A percentile compares a stretch with the other conserved stretches of the same genome.
These are phyloP conservation scores for Cardamine resedifolia DNA, from an alignment of 345 rosid species.

Conservation along the genomic window DNA sequence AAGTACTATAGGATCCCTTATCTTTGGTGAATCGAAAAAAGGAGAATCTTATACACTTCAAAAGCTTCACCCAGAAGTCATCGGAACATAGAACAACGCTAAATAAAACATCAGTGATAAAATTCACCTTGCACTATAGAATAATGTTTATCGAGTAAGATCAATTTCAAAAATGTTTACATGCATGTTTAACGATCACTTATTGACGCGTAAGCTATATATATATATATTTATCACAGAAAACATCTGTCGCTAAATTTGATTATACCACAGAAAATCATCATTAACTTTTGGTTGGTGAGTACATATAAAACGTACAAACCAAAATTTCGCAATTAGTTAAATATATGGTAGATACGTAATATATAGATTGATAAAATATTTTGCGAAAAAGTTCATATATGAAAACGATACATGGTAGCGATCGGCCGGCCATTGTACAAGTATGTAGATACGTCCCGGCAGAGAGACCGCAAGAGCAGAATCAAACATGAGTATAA, in stretches of 20 bases:
- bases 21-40: conserved; percentile 19
- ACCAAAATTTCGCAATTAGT: background rate
- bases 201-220: background rate
- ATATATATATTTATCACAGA: background rate
- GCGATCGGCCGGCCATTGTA: background rate
- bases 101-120: background rate
- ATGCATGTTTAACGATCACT: background rate
- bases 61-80: conserved; percentile 27
- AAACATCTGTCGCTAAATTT: background rate
- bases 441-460: conserved; percentile 10
- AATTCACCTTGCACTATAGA: background rate
- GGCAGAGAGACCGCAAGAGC: conserved; percentile 12
- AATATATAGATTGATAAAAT: background rate
- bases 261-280: background rate
- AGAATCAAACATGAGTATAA: conserved; percentile 31
- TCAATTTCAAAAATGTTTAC: background rate
- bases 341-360: background rate
- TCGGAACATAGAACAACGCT: conserved; percentile 17
- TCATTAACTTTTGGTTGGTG: background rate
- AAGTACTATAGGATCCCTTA: conserved; percentile 23
- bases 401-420: background rate
- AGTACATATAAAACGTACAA: background rate
- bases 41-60: conserved; percentile 25
- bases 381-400: background rate
- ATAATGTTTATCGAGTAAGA: background rate